Evolutionary conservation across 306 rosid genomes (phyloP).

Genomic region (Malus sylvestris): DNA sequence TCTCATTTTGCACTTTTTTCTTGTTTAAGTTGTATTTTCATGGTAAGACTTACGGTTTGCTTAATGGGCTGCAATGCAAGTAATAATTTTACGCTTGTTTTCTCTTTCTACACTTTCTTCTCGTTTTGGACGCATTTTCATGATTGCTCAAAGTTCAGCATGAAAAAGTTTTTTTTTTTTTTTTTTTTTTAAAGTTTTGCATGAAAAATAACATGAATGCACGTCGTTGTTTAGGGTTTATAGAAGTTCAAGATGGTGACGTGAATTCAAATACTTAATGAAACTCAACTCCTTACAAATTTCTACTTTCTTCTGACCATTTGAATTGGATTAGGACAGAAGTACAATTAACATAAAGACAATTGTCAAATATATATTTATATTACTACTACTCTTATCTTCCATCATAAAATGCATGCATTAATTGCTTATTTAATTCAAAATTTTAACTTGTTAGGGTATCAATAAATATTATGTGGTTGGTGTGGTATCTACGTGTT

Average conservation of each 20-base stretch:
- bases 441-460: neutral
- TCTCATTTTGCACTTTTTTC: no score
- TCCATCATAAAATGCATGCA: neutral
- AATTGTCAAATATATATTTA: neutral
- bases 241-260: neutral
- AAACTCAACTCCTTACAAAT: neutral
- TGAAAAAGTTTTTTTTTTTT: no score
- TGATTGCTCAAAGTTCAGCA: no score
- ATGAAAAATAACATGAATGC: neutral
- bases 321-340: neutral
- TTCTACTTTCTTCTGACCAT: neutral
- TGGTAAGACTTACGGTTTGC: no score
- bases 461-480: neutral
- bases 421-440: neutral
- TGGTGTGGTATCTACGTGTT: neutral
- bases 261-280: neutral
- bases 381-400: neutral
- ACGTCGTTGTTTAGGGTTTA: neutral
- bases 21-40: no score
- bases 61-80: no score
- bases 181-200: no score
- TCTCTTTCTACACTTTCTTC: no score
- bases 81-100: no score
- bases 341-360: neutral
- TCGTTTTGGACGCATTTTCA: no score